phyloP scores from a whole-genome alignment of 495 filamentous ascomycete genomes.

The Lasiosphaeria hispida region DNA sequence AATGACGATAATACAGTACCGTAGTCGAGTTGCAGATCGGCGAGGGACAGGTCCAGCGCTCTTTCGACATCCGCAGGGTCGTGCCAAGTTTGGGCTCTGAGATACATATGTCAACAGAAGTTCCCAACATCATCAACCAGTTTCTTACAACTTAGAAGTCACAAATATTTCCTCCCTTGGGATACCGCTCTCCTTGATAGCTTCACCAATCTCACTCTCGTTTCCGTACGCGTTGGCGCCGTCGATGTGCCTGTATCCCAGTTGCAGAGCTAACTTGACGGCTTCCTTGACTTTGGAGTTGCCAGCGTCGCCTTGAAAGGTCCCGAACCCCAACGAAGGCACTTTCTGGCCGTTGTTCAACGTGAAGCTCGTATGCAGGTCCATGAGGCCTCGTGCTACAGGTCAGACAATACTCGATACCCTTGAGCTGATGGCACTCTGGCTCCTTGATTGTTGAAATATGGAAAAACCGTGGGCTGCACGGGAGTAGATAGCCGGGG shows the following conservation, averaged over 20 bases:
- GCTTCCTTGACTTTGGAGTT: conserved; percentile 33
- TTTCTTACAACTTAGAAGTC: conserved; percentile 39
- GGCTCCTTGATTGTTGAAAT: too few relatives aligned
- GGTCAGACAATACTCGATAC: too few relatives aligned
- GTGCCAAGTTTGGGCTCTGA: conserved; percentile 33
- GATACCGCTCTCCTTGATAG: conserved; percentile 37
- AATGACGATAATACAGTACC: conserved; percentile 10
- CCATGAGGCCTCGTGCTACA: too few relatives aligned
- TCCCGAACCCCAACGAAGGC: conserved; percentile 32
- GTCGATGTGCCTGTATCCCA: conserved; percentile 43
- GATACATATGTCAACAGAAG: too few relatives aligned
- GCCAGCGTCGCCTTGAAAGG: conserved; percentile 26
- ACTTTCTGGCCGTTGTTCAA: conserved; percentile 28
- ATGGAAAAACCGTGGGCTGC: too few relatives aligned
- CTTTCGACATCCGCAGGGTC: conserved; percentile 30
- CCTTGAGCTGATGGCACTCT: too few relatives aligned
- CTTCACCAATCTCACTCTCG: conserved; percentile 38
- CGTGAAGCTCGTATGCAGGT: conserved; percentile 14
- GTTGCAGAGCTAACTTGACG: conserved; percentile 32
- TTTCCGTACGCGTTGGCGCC: conserved; percentile 41
- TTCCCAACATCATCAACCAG: too few relatives aligned
- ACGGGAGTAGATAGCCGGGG: too few relatives aligned
- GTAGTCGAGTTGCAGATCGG: conserved; percentile 29
- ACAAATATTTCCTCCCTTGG: conserved; percentile 37
- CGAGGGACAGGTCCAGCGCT: conserved; percentile 25